Conservation (phyloP, 1,284 basidiomycete species). For the Ceratobasidium sp. region DNA sequence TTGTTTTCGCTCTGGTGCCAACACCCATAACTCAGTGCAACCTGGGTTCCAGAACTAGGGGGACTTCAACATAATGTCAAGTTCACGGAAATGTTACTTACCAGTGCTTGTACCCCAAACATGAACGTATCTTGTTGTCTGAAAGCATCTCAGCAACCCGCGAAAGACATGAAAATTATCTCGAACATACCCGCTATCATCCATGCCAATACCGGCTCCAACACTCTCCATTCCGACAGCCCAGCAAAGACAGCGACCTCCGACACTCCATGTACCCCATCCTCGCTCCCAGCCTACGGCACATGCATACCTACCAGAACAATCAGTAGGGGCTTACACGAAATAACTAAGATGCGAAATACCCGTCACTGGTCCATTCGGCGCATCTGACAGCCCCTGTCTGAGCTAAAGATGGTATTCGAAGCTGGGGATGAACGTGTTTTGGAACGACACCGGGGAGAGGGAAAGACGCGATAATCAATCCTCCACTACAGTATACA, state of each 20-base stretch:
- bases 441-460: constrained; percentile 65
- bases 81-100: constrained; percentile 56
- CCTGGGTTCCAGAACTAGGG: constrained; percentile 92
- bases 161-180: constrained; percentile 50
- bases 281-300: constrained; percentile 94
- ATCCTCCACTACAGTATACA: constrained; percentile 64
- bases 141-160: background rate
- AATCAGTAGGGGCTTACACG: background rate
- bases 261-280: constrained; percentile 93
- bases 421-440: constrained; percentile 65
- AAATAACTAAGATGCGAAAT: background rate
- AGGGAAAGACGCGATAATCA: constrained; percentile 76
- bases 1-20: constrained; percentile 57
- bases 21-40: constrained; percentile 86
- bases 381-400: constrained; percentile 83
- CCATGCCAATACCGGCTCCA: constrained; percentile 62
- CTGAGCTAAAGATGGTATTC: constrained; percentile 66
- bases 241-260: constrained; percentile 86
- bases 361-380: constrained; percentile 95
- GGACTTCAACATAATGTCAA: constrained; percentile 39
- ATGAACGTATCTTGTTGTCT: constrained; percentile 89
- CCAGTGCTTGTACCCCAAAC: constrained; percentile 78
- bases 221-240: constrained; percentile 77
- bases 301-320: constrained; percentile 71
- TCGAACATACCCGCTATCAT: constrained; percentile 61